Evolutionary conservation across 208 protist genomes (phyloP), one percentile per base, ranked within the genome.

Genomic region (Lotmaria passim): DNA sequence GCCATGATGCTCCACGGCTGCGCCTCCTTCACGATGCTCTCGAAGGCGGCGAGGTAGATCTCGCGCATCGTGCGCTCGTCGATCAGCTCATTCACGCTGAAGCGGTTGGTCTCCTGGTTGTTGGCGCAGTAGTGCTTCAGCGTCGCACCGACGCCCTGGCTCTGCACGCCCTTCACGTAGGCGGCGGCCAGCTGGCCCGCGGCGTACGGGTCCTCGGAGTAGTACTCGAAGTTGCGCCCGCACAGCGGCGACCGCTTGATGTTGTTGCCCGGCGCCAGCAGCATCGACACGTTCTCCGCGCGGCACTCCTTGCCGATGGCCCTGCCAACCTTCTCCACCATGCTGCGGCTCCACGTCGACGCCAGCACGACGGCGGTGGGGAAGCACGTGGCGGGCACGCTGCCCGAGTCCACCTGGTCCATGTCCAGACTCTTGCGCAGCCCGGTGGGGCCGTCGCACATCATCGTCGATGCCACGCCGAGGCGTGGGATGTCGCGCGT

Each of bases 211-310:
- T 83, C 78, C 57, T 86, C 81, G 24, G 65, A 83, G 39, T 66
- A 74, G 73, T 80, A 81, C 72, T 87, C 81, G 51, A 78, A 83
- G 56, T 84, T 84, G 41, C 81, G 64, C 1, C 81, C 81, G 55
- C 74, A 67, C 23, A 52, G 57, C 48, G 81, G 81, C 15, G 50
- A 51, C 41, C 64, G 69, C 55, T 72, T 72, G 56, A 60, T 63
- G 66, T 65, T 66, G 50, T 51, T 47, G 53, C 66, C 66, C 8
- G 66, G 66, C 26, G 19, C 55, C 26, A 72, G 66, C 23, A 62
- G 41, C 23, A 55, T 10, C 21, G 60, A 33, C 33, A 72, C 66
- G 28, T 52, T 39, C 66, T 64, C 53, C 11, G 21, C 21, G 24
- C 39, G 39, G 55, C 50, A 72, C 57, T 74, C 68, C n/a, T 52